Base-by-base conservation (phyloP, 75 land plant species). In the Selaginella moellendorffii region DNA sequence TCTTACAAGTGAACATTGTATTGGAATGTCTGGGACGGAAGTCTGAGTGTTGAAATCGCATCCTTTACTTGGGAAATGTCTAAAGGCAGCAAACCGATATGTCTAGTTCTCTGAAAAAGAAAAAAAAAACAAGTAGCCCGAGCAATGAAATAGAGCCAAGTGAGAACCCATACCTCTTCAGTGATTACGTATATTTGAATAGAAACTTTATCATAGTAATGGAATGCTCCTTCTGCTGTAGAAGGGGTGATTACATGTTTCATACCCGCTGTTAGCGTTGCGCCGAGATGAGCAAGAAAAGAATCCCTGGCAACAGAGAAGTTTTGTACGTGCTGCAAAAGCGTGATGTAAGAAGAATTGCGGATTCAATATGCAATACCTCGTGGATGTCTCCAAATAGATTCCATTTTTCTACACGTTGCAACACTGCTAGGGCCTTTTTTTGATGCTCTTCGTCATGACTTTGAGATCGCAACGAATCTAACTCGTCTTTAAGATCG, bases 351-450 rank as follows among this genome's bases (percentile, higher is more conserved):
- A 52, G 56, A 64, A 30, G 30, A 29, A 31, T 28, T 23, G n/a
- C n/a, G n/a, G 29, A 18, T 28, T 17, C 52, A 26, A n/a, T n/a
- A n/a, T n/a, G n/a, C n/a, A n/a, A n/a, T 54, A 87, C 87, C 85
- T 84, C 85, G 62, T 61, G 14, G n/a, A 79, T 63, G 66, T 87
- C 85, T 74, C 79, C 77, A 67, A 92, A 92, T 60, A 92, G 71
- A 63, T 92, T 92, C 97, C 97, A 92, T 26, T 70, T 77, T 60
- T 92, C 95, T 80, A 92, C 87, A 36, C 97, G 82, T 61, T 78
- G 82, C 56, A 92, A 66, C 63, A 95, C 89, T 29, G 81, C 86
- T 60, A 69, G 29, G 27, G 97, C 95, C 65, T n/a, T n/a, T n/a
- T n/a, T n/a, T n/a, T n/a, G n/a, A n/a, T 88, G 89, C 52, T 24